Percentiles rank a stretch among this genome's conserved stretches.
phyloP scores from a whole-genome alignment of 768 basidiomycete genomes.

The Russula vinacea region DNA sequence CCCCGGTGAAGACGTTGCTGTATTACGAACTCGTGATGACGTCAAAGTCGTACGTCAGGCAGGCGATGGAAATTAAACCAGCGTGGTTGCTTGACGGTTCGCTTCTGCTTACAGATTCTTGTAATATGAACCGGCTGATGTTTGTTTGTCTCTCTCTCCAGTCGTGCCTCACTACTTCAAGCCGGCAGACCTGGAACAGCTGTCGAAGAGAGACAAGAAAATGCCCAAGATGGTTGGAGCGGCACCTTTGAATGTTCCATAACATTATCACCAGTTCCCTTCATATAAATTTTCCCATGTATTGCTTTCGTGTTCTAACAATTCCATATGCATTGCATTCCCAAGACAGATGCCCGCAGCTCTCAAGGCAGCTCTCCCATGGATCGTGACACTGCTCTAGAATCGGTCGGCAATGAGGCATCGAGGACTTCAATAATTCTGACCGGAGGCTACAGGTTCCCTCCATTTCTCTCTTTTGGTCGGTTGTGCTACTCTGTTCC shows the following conservation, averaged over 20 bases:
- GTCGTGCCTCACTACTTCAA: constrained; percentile 98
- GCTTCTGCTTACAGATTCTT: constrained; percentile 31
- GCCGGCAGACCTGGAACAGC: constrained; percentile 72
- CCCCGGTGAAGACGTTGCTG: constrained; percentile 82
- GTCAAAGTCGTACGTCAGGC: constrained; percentile 95
- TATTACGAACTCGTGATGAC: constrained; percentile 99
- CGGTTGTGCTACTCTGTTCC: too few species aligned
- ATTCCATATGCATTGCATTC: constrained; percentile 1
- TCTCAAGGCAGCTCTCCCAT: too few species aligned
- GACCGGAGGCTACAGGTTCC: too few species aligned
- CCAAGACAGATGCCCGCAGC: background rate
- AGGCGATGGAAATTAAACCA: constrained; percentile 98
- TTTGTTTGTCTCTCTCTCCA: constrained; percentile 33
- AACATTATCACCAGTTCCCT: constrained; percentile 8
- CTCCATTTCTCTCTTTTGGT: too few species aligned
- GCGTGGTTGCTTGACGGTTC: constrained; percentile 87
- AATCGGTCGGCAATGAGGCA: too few species aligned
- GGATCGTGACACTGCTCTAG: too few species aligned
- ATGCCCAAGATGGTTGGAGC: constrained; percentile 79
- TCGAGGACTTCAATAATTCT: too few species aligned
- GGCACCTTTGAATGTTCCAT: constrained; percentile 23
- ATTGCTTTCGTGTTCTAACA: constrained; percentile 10
- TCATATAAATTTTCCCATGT: constrained; percentile 7
- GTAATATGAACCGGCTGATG: constrained; percentile 19
- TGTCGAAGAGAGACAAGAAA: constrained; percentile 81